Base-by-base conservation (phyloP, 2,329 filamentous ascomycete genomes). In the Alternaria brassicae region DNA sequence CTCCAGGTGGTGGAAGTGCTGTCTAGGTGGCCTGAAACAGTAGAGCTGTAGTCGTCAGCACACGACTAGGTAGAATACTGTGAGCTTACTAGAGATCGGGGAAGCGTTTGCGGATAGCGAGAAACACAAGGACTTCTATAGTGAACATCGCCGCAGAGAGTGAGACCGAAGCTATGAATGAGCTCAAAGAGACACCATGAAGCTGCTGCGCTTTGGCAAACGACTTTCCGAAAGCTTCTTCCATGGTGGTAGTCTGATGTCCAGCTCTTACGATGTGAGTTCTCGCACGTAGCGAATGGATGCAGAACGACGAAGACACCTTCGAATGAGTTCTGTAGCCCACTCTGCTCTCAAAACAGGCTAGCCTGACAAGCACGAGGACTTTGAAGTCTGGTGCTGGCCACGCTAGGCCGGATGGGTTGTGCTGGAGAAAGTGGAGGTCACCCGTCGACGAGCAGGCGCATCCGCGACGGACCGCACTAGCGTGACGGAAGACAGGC, bases 191-290 rank as follows among this genome's bases (percentile, higher is more conserved):
- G 30, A 44, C 12, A 56, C 47, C 21, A 12, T 42, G 8, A 34
- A 61, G 50, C 40, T 61, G 45, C 36, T 61, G 6, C 48, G 59
- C 50, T 61, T 51, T 61, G 1, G 59, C 13, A 44, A 61, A 61
- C 15, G 34, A 61, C 42, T 58, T 61, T 12, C 19, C 19, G 30
- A 61, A 61, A 28, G 54, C 36, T 48, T 58, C 7, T 30, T 61
- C 54, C 15, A 61, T 61, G 34, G 53, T 12, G 9, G 27, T 53
- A 6, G 17, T 50, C 37, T n/a, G n/a, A n/a, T 49, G 32, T 23
- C 34, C 25, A 36, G 52, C 40, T 44, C 44, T 10, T 36, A 21
- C 7, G 13, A 2, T 19, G 17, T 34, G n/a, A 36, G 10, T 10
- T 42, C 21, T 28, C 2, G 21, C 21, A 49, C 28, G n/a, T n/a